phyloP scores from a whole-genome alignment of 2,329 filamentous ascomycete species.

The Ascochyta koolunga region DNA sequence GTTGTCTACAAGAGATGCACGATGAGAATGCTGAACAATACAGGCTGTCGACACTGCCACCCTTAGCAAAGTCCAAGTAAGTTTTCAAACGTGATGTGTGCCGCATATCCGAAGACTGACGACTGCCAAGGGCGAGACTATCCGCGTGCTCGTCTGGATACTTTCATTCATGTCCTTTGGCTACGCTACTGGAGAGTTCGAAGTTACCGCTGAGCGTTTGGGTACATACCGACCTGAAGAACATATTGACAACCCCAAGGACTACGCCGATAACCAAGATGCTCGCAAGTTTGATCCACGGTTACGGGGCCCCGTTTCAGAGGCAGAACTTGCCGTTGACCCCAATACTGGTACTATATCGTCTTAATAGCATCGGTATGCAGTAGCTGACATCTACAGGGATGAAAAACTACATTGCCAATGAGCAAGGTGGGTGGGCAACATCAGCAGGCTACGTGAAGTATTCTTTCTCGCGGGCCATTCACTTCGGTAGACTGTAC shows the following conservation, averaged over 20 bases:
- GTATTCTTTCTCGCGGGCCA: slow-evolving; percentile 55
- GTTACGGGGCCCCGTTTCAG: slow-evolving; percentile 75
- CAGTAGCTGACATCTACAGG: slow-evolving; percentile 51
- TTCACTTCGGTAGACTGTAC: slow-evolving; percentile 57
- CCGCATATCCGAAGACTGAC: slow-evolving; percentile 29
- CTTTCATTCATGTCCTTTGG: slow-evolving; percentile 63
- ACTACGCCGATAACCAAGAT: slow-evolving; percentile 71
- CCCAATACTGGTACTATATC: slow-evolving; percentile 41
- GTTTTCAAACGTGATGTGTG: slow-evolving; percentile 12
- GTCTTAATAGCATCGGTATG: neutral
- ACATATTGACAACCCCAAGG: slow-evolving; percentile 53
- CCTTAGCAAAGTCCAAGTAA: slow-evolving; percentile 56
- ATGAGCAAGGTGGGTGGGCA: slow-evolving; percentile 84
- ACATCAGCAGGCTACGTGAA: slow-evolving; percentile 84
- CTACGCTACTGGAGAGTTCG: slow-evolving; percentile 63
- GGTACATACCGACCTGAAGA: slow-evolving; percentile 58
- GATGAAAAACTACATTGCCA: slow-evolving; percentile 99
- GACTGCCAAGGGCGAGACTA: slow-evolving; percentile 53
- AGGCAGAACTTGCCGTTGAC: slow-evolving; percentile 55
- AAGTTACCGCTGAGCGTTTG: slow-evolving; percentile 60
- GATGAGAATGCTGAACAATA: slow-evolving; percentile 47
- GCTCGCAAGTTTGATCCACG: slow-evolving; percentile 81
- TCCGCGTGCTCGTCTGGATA: slow-evolving; percentile 61
- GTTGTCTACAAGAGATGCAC: slow-evolving; percentile 35
- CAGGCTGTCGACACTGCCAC: slow-evolving; percentile 63